Percentiles rank a stretch among this genome's conserved stretches.
phyloP scores from a whole-genome alignment of 2,329 filamentous ascomycete genomes.

The Rhynchosporium secalis region DNA sequence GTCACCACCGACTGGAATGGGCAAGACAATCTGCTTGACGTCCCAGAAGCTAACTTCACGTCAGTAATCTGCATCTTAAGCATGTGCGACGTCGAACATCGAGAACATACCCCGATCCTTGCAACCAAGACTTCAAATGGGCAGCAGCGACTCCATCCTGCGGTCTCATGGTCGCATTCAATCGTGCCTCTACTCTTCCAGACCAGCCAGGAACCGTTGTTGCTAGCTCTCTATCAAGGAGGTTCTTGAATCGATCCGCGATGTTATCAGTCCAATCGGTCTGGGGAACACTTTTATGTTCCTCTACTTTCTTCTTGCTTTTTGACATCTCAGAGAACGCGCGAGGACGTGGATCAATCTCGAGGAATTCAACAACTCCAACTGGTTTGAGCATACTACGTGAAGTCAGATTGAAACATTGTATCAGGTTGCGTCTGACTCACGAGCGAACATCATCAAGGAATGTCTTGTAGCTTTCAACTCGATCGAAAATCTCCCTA shows the following conservation, averaged over 20 bases:
- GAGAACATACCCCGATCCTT: constrained; percentile 36
- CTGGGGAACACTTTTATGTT: constrained; percentile 28
- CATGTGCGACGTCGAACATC: no score
- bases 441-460: constrained; percentile 37
- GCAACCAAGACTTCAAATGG: constrained; percentile 36
- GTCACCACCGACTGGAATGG: constrained; percentile 32
- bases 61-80: constrained; percentile 12
- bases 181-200: constrained; percentile 31
- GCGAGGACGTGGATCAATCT: constrained; percentile 37
- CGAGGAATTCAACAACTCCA: constrained; percentile 38
- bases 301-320: constrained; percentile 2
- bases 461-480: constrained; percentile 36
- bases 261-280: constrained; percentile 36
- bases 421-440: constrained; percentile 1
- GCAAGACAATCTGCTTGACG: constrained; percentile 34
- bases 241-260: constrained; percentile 32
- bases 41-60: constrained; percentile 35
- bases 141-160: constrained; percentile 35
- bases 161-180: constrained; percentile 34
- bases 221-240: constrained; percentile 32
- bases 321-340: constrained; percentile 6
- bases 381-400: constrained; percentile 35
- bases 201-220: constrained; percentile 34
- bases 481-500: constrained; percentile 36
- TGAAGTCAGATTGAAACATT: background rate